Base-by-base conservation (phyloP, 2,329 filamentous ascomycete species). In the Colletotrichum endophyticum region DNA sequence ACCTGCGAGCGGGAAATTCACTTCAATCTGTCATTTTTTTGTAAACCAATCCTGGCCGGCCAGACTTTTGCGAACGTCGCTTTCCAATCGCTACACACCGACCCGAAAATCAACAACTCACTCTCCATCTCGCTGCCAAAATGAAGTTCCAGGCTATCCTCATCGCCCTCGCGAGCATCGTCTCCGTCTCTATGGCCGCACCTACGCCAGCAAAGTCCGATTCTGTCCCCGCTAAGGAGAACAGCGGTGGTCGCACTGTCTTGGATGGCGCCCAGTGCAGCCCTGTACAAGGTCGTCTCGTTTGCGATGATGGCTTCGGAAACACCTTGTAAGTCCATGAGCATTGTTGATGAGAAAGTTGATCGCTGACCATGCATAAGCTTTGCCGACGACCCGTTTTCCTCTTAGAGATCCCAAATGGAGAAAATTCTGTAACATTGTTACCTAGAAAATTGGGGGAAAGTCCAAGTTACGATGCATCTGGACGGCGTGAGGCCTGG, bases 361-460 rank as follows among this genome's bases (percentile, higher is more conserved):
- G 12, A 6, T 36, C 57, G 16, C 68, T 27, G 16, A n/a, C 36
- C 22, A 12, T 15, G 6, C 44, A 22, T 6, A n/a, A 73, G 71
- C 36, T 70, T 73, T 12, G 71, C 71, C 63, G 71, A 73, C 25
- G 71, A 73, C 30, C 71, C 71, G 22, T 73, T 70, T 59, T 73
- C 71, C 5, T 73, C 71, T 19, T 73, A 53, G n/a, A 53, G 44
- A 5, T 13, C n/a, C 44, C n/a, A 13, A 13, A 13, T 53, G n/a
- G 0, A 3, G 12, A 13, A 22, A 13, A 53, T 8, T 12, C 6
- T 53, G 44, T 25, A 22, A 4, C n/a, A 53, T 3, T 19, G 36
- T 0, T 39, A 1, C 36, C 36, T 39, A 39, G 4, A 19, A 25
- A 13, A 2, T 8, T 3, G n/a, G 44, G 44, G 13, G 8, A 25